Evolutionary conservation across 306 rosid species (phyloP), one percentile per base, ranked within the genome.

Genomic region (Alnus rubra): DNA sequence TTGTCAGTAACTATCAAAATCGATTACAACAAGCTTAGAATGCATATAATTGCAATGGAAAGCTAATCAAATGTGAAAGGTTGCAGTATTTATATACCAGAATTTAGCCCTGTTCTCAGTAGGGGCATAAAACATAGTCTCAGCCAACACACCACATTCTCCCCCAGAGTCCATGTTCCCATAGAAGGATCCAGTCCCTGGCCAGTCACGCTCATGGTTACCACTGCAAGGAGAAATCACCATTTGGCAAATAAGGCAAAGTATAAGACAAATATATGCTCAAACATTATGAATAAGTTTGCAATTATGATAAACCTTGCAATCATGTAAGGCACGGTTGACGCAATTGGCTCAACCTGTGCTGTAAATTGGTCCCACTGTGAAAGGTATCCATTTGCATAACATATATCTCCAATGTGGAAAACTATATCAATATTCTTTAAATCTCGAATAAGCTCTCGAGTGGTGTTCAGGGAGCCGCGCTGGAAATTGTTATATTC

Each of bases 151-250:
- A 58, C 98, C 98, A 33, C 98, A 95, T 88, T 95, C 98, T 80
- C 98, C 98, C 19, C 98, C 98, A 2, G 96, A 95, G 87, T 95
- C 98, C 86, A 84, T 8, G 90, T 31, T 88, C 74, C 85, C 94
- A 64, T 91, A 95, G 79, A 95, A 91, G 48, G 98, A 92, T 65
- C 98, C 97, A 53, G 86, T 71, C 63, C 86, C 86, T 15, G 97
- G 98, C 98, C 98, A 95, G 88, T 95, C 98, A 75, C 98, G 97
- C 83, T 95, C 98, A 67, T 95, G 98, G 80, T 95, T 95, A 74
- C 98, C 98, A 79, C 98, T 92, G 75, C 42, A 89, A 80, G 80
- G 71, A 70, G 33, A 73, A 12, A 28, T 58, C 18, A 76, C 33
- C 71, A 53, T 69, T 83, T 74, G 65, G 69, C 55, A 74, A 68